Percentiles rank a stretch among this genome's conserved stretches.
Conservation (phyloP, 2,329 filamentous ascomycete genomes). For the Cucurbitaria berberidis region DNA sequence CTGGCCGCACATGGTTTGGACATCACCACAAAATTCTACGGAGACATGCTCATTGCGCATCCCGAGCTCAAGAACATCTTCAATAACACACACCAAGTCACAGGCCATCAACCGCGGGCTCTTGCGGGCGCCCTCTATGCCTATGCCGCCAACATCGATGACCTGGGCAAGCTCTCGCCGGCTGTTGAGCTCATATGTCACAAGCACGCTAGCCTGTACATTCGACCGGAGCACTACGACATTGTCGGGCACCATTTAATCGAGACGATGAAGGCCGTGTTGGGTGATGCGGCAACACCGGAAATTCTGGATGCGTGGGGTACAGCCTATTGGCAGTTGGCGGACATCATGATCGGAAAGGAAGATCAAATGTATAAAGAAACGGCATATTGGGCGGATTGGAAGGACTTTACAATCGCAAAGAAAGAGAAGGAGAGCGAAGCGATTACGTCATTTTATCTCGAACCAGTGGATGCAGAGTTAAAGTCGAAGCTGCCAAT, state of each 20-base stretch:
- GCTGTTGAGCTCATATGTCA: constrained; percentile 73
- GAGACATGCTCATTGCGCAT: constrained; percentile 68
- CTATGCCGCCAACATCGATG: constrained; percentile 74
- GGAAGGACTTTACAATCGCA: constrained; percentile 70
- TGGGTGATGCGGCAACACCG: constrained; percentile 69
- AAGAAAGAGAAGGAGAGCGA: constrained; percentile 70
- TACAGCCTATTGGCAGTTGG: constrained; percentile 75
- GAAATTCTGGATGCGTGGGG: constrained; percentile 71
- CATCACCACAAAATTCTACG: constrained; percentile 76
- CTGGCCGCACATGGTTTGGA: constrained; percentile 70
- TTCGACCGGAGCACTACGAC: constrained; percentile 71
- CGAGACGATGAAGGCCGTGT: constrained; percentile 68
- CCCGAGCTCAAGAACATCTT: constrained; percentile 73
- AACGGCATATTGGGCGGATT: constrained; percentile 68
- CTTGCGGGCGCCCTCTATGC: constrained; percentile 72
- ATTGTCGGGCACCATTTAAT: constrained; percentile 74
- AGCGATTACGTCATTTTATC: constrained; percentile 73
- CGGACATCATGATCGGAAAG: constrained; percentile 72
- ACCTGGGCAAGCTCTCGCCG: constrained; percentile 65
- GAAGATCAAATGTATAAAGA: constrained; percentile 69
- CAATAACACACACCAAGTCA: constrained; percentile 72
- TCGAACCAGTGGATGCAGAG: constrained; percentile 67
- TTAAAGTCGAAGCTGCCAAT: constrained; percentile 65
- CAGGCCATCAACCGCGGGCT: constrained; percentile 71
- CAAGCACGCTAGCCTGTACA: constrained; percentile 74